These are phyloP conservation scores for Carex scoparia DNA, from an alignment of 176 grass and related monocot species.

Conservation along the genomic window DNA sequence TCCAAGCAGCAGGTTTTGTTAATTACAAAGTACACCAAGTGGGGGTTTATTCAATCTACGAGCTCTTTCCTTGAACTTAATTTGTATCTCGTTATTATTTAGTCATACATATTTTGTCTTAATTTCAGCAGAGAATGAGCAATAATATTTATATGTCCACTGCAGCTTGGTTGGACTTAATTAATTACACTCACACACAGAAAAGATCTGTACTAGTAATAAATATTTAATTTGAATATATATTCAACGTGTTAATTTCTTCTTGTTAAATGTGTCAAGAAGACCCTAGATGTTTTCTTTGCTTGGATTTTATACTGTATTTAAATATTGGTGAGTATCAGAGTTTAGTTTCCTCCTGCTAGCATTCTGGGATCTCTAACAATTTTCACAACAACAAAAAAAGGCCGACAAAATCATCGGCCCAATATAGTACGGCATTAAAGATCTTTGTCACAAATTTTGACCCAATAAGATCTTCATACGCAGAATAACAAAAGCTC, in stretches of 20 bases:
- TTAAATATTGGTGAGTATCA: not conserved
- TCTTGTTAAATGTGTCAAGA: not conserved
- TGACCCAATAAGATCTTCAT: not conserved
- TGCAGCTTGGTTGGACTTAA: not conserved
- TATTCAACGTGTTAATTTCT: not conserved
- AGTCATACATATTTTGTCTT: too few species aligned
- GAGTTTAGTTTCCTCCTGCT: not conserved
- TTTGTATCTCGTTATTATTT: not conserved
- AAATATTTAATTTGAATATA: not conserved
- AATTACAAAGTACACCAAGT: conserved; percentile 1
- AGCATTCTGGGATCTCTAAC: not conserved
- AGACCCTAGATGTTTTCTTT: not conserved
- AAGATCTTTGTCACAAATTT: not conserved
- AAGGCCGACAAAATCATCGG: not conserved
- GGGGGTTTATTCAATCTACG: conserved; percentile 5
- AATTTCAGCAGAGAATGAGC: not conserved
- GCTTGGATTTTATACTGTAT: not conserved
- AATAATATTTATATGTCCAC: not conserved
- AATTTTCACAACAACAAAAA: not conserved
- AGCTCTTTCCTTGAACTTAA: conserved; percentile 8
- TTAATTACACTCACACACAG: not conserved
- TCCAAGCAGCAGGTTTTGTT: not conserved
- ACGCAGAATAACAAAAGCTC: not conserved
- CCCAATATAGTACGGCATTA: not conserved
- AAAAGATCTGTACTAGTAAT: not conserved